These are phyloP conservation scores for Malus hybrid DNA, from an alignment of 331 rosid genomes.

Conservation along the genomic window DNA sequence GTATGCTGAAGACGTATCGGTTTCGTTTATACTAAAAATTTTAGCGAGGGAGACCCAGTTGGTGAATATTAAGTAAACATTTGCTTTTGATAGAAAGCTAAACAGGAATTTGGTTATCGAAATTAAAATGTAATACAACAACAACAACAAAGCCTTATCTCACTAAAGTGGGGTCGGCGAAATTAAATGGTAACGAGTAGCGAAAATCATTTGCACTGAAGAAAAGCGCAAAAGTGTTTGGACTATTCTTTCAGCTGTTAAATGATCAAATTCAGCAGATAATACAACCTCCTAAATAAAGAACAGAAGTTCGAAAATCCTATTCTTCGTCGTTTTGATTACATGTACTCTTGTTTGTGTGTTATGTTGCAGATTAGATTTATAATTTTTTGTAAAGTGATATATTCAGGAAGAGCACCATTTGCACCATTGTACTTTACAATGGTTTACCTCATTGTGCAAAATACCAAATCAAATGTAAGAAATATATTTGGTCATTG, in stretches of 20 bases:
- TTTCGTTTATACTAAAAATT: background rate
- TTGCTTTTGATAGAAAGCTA: background rate
- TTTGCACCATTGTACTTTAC: background rate
- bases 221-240: background rate
- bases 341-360: background rate
- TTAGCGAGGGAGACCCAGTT: background rate
- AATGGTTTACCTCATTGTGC: background rate
- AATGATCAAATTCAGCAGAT: background rate
- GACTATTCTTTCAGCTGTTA: background rate
- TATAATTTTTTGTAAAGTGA: background rate
- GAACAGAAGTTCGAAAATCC: background rate
- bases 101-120: background rate
- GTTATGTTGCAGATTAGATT: background rate
- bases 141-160: too few species aligned
- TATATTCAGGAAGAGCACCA: background rate
- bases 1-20: background rate
- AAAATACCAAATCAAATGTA: background rate
- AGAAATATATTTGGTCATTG: background rate
- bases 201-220: background rate
- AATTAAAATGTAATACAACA: background rate
- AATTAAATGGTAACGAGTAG: background rate
- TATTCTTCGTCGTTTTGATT: background rate
- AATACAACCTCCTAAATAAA: background rate
- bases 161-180: too few species aligned
- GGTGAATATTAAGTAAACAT: background rate